Evolutionary conservation across 2,329 filamentous ascomycete species (phyloP).

Genomic region (Aspergillus neotritici): DNA sequence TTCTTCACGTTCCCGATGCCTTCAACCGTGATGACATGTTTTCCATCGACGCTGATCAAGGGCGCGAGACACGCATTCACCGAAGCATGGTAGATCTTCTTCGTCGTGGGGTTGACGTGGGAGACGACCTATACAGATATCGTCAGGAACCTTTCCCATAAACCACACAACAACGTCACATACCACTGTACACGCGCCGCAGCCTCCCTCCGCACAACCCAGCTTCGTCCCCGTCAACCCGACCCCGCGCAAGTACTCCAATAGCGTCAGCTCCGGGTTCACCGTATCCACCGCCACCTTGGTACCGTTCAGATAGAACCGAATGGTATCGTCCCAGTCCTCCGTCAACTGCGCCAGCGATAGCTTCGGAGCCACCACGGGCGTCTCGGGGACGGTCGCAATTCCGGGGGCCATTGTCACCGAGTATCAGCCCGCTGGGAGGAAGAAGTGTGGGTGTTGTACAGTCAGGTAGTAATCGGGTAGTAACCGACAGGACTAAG

Average conservation of each 20-base stretch:
- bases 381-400: conserved; percentile 41
- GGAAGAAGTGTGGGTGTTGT: neutral
- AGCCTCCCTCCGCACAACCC: conserved; percentile 93
- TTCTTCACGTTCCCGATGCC: conserved; percentile 83
- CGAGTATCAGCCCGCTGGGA: too few relatives aligned
- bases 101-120: conserved; percentile 87
- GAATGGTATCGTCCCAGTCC: conserved; percentile 76
- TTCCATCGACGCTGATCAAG: conserved; percentile 87
- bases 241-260: conserved; percentile 89
- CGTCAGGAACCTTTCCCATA: conserved; percentile 18
- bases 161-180: neutral
- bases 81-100: conserved; percentile 89
- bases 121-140: conserved; percentile 60
- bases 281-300: conserved; percentile 78
- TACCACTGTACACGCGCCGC: conserved; percentile 58
- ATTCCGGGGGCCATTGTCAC: conserved; percentile 54
- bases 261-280: conserved; percentile 83
- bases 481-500: too few relatives aligned
- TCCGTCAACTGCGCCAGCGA: conserved; percentile 62
- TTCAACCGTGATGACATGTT: conserved; percentile 96
- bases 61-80: conserved; percentile 95
- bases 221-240: conserved; percentile 94
- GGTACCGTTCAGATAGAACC: conserved; percentile 93
- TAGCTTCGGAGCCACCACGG: conserved; percentile 41
- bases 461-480: too few relatives aligned